Evolutionary conservation across 352 stramenopile species (phyloP), one percentile per base, ranked within the genome.

Genomic region (Globisporangium parvum): DNA sequence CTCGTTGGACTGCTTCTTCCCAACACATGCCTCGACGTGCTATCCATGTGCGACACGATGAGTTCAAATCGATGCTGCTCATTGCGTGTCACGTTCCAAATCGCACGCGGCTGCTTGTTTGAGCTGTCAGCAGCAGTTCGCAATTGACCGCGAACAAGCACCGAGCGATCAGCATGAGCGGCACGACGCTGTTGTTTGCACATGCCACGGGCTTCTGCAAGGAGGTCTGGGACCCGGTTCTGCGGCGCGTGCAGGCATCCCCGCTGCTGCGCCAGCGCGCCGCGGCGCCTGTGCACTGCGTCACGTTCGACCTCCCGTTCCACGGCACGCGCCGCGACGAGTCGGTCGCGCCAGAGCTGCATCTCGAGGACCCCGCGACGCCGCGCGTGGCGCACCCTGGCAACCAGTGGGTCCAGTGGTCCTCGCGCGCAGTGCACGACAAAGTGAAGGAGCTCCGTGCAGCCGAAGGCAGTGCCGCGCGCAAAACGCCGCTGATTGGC

Each of bases 131-230:
- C n/a, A n/a, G n/a, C n/a, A n/a, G n/a, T n/a, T n/a, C n/a, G n/a
- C n/a, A n/a, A n/a, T n/a, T n/a, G n/a, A n/a, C n/a, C n/a, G n/a
- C n/a, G n/a, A n/a, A n/a, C n/a, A n/a, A n/a, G n/a, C n/a, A n/a
- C n/a, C n/a, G n/a, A n/a, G n/a, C n/a, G n/a, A n/a, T n/a, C n/a
- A n/a, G n/a, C n/a, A n/a, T n/a, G n/a, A n/a, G n/a, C n/a, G n/a
- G n/a, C n/a, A n/a, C 33, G 17, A 82, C 70, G 21, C 59, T 86
- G 41, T 55, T 86, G 9, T 82, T 86, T 41, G 57, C 64, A 15
- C 75, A 86, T 41, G 75, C 70, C 41, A 59, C 56, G 15, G 65
- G 73, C 15, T 81, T 82, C 53, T 82, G 71, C 49, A 70, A 74
- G 50, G 58, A 84, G 18, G 57, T 66, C 1, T 86, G 75, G 75